Percentiles rank a stretch among this genome's conserved stretches.
Conservation (phyloP, 495 filamentous ascomycete genomes). For the Neurospora africana region DNA sequence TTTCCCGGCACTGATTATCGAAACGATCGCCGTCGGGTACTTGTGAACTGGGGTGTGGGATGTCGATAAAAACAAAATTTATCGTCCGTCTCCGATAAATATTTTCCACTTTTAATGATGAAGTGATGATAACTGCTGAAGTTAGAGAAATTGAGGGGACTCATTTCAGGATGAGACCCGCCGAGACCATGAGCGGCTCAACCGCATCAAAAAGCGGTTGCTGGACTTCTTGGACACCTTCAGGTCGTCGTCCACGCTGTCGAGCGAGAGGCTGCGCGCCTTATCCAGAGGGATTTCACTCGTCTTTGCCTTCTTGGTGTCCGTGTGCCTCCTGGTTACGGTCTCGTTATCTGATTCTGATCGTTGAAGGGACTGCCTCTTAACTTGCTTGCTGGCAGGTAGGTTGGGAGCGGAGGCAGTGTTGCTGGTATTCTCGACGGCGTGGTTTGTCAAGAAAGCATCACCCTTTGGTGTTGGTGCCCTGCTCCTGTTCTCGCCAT, state of each 20-base stretch:
- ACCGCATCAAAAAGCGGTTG: constrained; percentile 10
- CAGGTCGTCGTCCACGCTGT: constrained; percentile 10
- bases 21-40: neutral
- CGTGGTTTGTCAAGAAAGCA: constrained; percentile 1
- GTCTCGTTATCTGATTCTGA: neutral
- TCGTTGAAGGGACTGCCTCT: neutral
- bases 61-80: neutral
- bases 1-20: neutral
- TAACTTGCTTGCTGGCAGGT: neutral
- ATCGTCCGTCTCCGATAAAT: neutral
- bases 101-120: neutral
- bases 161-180: constrained; percentile 6
- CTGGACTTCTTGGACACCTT: constrained; percentile 6
- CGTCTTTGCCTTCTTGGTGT: neutral
- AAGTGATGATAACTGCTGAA: neutral
- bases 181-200: constrained; percentile 15
- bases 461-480: constrained; percentile 2
- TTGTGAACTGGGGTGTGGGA: neutral
- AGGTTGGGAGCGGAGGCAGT: neutral
- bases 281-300: neutral
- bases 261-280: constrained; percentile 12
- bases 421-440: neutral
- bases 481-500: neutral
- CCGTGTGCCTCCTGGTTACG: neutral
- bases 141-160: neutral